Evolutionary conservation across 306 rosid species (phyloP).

Genomic region (Rosa persica): DNA sequence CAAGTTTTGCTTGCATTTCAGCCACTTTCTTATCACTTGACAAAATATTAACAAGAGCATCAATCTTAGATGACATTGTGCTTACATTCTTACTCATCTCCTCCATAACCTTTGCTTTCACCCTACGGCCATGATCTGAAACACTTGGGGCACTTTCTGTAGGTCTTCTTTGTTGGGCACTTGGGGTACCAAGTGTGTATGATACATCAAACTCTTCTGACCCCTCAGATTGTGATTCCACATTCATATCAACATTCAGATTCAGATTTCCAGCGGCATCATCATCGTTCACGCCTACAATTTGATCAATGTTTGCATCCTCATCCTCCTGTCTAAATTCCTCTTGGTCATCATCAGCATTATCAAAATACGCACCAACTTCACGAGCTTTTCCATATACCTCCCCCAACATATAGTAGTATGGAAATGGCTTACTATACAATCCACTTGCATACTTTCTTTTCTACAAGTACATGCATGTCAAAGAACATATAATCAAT

Average conservation of each 20-base stretch:
- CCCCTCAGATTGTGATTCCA: slow-evolving; percentile 11
- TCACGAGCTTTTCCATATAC: slow-evolving; percentile 11
- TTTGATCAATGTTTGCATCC: slow-evolving; percentile 4
- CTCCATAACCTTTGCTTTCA: slow-evolving; percentile 6
- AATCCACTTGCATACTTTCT: slow-evolving; percentile 11
- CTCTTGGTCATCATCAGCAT: slow-evolving; percentile 15
- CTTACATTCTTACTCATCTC: neutral
- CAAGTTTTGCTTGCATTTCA: slow-evolving; percentile 22
- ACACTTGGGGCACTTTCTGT: slow-evolving; percentile 1
- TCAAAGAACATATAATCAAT: neutral
- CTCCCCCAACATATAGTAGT: slow-evolving; percentile 6
- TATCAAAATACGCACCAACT: neutral
- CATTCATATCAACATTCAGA: neutral
- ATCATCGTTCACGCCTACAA: neutral
- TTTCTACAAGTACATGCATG: slow-evolving; percentile 3
- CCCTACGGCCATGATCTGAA: slow-evolving; percentile 7
- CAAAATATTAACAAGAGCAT: slow-evolving; percentile 6
- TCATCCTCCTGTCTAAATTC: slow-evolving; percentile 7
- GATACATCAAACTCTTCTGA: slow-evolving; percentile 16
- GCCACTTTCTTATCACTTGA: slow-evolving; percentile 16
- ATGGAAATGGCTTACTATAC: slow-evolving; percentile 14
- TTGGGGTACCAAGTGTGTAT: slow-evolving; percentile 13
- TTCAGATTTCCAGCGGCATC: neutral
- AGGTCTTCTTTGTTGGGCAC: slow-evolving; percentile 2
- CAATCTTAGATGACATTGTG: slow-evolving; percentile 8